A percentile compares a stretch with the other conserved stretches of the same genome.
These are phyloP conservation scores for Ramichloridium luteum DNA, from an alignment of 2,329 filamentous ascomycete genomes.

Conservation along the genomic window DNA sequence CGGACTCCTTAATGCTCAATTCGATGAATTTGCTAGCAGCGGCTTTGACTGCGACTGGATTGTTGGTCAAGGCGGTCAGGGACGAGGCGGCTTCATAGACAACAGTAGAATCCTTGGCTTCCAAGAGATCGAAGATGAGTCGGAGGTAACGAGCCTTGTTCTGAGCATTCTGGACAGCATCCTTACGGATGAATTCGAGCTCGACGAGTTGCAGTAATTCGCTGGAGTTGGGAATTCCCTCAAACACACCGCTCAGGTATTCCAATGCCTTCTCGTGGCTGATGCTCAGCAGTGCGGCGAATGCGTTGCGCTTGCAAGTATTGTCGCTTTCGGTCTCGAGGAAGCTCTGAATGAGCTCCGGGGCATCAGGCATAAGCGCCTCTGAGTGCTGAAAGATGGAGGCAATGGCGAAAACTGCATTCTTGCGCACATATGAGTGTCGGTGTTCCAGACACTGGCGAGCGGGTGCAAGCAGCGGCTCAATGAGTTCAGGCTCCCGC, in stretches of 20 bases:
- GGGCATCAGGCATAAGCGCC: constrained; percentile 83
- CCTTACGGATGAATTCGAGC: constrained; percentile 93
- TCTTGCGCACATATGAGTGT: constrained; percentile 96
- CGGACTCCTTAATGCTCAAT: constrained; percentile 89
- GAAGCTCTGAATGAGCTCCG: constrained; percentile 82
- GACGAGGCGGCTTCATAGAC: constrained; percentile 96
- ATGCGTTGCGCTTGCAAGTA: constrained; percentile 96
- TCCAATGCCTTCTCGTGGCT: constrained; percentile 85
- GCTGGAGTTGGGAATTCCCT: constrained; percentile 86
- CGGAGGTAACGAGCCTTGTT: constrained; percentile 93
- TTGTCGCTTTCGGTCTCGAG: constrained; percentile 81
- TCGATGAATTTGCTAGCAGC: constrained; percentile 95
- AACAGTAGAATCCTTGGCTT: constrained; percentile 85
- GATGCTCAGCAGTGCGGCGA: constrained; percentile 79
- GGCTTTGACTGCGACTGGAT: constrained; percentile 94
- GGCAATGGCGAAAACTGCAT: constrained; percentile 86
- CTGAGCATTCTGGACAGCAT: constrained; percentile 84
- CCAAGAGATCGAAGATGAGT: constrained; percentile 90
- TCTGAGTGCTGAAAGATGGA: constrained; percentile 88
- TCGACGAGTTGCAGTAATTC: constrained; percentile 88
- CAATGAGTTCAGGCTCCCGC: constrained; percentile 87
- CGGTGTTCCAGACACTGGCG: constrained; percentile 88
- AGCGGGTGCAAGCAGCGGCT: constrained; percentile 85
- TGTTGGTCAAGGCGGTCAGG: constrained; percentile 82
- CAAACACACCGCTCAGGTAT: constrained; percentile 80